A percentile compares a stretch with the other conserved stretches of the same genome.
These are phyloP conservation scores for Termitomyces sp. DNA, from an alignment of 768 basidiomycete genomes.

Conservation along the genomic window DNA sequence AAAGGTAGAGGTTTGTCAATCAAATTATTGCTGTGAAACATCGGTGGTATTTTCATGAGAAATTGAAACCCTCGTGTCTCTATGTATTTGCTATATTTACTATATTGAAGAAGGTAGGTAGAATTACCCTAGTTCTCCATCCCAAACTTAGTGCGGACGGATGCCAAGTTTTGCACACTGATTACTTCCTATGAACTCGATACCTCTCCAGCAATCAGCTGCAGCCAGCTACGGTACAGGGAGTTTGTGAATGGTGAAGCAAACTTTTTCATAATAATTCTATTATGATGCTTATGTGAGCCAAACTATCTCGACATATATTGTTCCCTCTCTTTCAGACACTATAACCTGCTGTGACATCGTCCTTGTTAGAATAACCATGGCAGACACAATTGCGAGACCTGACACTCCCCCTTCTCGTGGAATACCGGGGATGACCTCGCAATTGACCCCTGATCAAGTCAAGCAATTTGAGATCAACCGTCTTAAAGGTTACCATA, in stretches of 20 bases:
- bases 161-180: neutral
- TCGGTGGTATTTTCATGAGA: too few relatives aligned
- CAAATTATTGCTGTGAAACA: neutral
- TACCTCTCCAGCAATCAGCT: neutral
- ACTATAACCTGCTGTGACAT: neutral
- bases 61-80: too few relatives aligned
- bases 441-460: conserved; percentile 60
- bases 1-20: neutral
- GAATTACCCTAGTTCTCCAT: too few relatives aligned
- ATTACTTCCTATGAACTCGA: neutral
- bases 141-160: neutral
- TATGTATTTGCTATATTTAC: too few relatives aligned
- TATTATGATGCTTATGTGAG: neutral
- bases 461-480: conserved; percentile 72
- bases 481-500: conserved; percentile 57
- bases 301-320: too few relatives aligned
- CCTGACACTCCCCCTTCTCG: conserved; percentile 37
- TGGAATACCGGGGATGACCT: conserved; percentile 9
- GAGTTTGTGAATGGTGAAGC: too few relatives aligned
- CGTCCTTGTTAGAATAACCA: conserved; percentile 10
- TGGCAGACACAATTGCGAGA: conserved; percentile 19
- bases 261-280: too few relatives aligned
- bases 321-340: neutral
- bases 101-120: too few relatives aligned
- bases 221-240: too few relatives aligned